These are phyloP conservation scores for Dipodascopsis uninucleata DNA, from an alignment of 805 yeast genomes.

Conservation along the genomic window DNA sequence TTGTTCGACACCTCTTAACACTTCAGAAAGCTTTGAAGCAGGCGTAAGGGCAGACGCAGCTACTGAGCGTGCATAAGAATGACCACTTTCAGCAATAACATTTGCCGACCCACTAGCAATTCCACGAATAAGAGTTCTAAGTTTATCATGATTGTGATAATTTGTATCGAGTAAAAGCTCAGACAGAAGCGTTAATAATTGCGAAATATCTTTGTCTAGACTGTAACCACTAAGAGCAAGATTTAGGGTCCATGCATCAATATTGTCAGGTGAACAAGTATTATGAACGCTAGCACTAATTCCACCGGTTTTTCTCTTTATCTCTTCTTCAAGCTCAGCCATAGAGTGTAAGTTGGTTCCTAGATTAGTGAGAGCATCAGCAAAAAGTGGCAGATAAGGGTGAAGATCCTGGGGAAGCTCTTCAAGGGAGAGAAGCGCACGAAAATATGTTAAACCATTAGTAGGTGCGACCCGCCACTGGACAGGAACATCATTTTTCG, in stretches of 20 bases:
- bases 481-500: slow-evolving; percentile 38
- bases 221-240: slow-evolving; percentile 66
- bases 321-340: slow-evolving; percentile 80
- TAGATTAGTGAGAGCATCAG: slow-evolving; percentile 74
- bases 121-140: slow-evolving; percentile 67
- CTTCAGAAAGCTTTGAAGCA: slow-evolving; percentile 58
- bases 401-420: slow-evolving; percentile 58
- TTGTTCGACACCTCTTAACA: slow-evolving; percentile 71
- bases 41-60: slow-evolving; percentile 63
- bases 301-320: slow-evolving; percentile 83
- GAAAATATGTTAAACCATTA: slow-evolving; percentile 76
- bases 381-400: slow-evolving; percentile 70
- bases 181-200: slow-evolving; percentile 62
- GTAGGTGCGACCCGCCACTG: slow-evolving; percentile 59
- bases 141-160: slow-evolving; percentile 61
- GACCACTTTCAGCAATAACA: slow-evolving; percentile 82
- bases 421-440: slow-evolving; percentile 60
- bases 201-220: slow-evolving; percentile 56
- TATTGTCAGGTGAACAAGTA: slow-evolving; percentile 50
- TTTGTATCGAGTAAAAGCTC: slow-evolving; percentile 69
- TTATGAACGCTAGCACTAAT: slow-evolving; percentile 57
- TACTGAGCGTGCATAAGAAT: slow-evolving; percentile 67
- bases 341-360: slow-evolving; percentile 74
- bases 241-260: slow-evolving; percentile 42
- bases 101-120: slow-evolving; percentile 74